These are phyloP conservation scores for Cercospora janseana DNA, from an alignment of 2,329 filamentous ascomycete species.

Conservation along the genomic window DNA sequence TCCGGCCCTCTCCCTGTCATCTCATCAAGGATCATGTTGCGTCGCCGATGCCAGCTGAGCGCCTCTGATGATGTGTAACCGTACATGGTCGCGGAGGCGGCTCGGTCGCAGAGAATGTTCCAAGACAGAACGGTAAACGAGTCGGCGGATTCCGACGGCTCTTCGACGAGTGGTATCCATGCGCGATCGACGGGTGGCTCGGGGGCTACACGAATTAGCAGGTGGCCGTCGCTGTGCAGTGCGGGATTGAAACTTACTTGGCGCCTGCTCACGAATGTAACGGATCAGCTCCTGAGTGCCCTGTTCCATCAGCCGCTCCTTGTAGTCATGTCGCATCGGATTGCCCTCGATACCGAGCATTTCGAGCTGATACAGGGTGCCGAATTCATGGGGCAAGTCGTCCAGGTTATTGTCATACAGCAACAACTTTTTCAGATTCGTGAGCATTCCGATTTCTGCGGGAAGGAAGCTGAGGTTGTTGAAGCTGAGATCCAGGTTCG, in stretches of 20 bases:
- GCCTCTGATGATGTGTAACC: constrained; percentile 84
- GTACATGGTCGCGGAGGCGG: constrained; percentile 79
- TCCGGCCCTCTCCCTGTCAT: constrained; percentile 77
- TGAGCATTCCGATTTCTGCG: constrained; percentile 93
- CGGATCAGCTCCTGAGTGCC: constrained; percentile 84
- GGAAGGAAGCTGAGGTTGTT: constrained; percentile 82
- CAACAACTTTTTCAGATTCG: constrained; percentile 78
- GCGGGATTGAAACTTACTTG: constrained; percentile 58
- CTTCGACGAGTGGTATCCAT: constrained; percentile 70
- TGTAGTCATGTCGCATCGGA: constrained; percentile 68
- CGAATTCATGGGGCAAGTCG: constrained; percentile 79
- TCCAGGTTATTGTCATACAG: constrained; percentile 89
- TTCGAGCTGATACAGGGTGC: constrained; percentile 83
- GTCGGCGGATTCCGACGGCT: constrained; percentile 50
- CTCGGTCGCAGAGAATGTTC: constrained; percentile 94
- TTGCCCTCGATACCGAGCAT: constrained; percentile 91
- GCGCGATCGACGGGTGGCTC: constrained; percentile 73
- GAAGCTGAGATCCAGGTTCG: constrained; percentile 80
- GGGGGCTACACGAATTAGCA: constrained; percentile 57
- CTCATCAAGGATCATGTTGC: constrained; percentile 78
- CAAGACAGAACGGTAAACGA: constrained; percentile 84
- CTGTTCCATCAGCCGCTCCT: constrained; percentile 79
- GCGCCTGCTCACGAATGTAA: constrained; percentile 77
- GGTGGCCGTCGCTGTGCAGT: background rate
- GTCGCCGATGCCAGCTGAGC: constrained; percentile 82